Evolutionary conservation across 352 stramenopile genomes (phyloP).

Genomic region (Pythium phragmitis): DNA sequence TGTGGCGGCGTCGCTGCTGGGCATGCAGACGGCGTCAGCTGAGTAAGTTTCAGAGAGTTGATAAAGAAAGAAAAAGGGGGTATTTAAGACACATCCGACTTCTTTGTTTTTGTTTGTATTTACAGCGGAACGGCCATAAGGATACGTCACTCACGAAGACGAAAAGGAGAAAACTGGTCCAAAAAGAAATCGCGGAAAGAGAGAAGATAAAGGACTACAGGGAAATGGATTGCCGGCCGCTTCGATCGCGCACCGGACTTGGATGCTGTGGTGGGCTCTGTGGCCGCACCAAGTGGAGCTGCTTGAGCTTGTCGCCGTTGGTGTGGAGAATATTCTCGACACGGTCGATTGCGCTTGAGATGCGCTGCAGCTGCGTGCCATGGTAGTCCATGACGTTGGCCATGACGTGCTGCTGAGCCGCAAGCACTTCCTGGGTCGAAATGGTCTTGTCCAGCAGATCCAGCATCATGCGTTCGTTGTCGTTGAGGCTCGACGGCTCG

Average conservation of each 20-base stretch:
- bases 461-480: constrained; percentile 72
- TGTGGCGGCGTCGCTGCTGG: constrained; percentile 25
- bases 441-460: constrained; percentile 80
- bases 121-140: background rate
- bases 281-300: constrained; percentile 16
- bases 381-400: constrained; percentile 63
- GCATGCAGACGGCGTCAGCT: constrained; percentile 24
- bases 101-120: constrained; percentile 1
- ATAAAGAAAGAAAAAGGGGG: background rate
- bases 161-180: background rate
- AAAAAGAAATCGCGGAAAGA: background rate
- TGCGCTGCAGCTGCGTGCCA: constrained; percentile 56
- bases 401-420: constrained; percentile 73
- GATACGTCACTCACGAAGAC: background rate
- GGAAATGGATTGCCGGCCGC: constrained; percentile 14
- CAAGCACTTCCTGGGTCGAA: constrained; percentile 74
- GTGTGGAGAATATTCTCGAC: constrained; percentile 63
- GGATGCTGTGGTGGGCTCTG: constrained; percentile 3
- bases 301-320: constrained; percentile 36
- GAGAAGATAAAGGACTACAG: background rate
- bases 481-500: constrained; percentile 44
- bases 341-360: constrained; percentile 68
- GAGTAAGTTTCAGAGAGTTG: background rate
- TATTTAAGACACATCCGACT: background rate
- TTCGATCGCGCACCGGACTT: constrained; percentile 1